Evolutionary conservation across 176 grass and related monocot genomes (phyloP), one percentile per base, ranked within the genome.

Genomic region (Sorghum bicolor): DNA sequence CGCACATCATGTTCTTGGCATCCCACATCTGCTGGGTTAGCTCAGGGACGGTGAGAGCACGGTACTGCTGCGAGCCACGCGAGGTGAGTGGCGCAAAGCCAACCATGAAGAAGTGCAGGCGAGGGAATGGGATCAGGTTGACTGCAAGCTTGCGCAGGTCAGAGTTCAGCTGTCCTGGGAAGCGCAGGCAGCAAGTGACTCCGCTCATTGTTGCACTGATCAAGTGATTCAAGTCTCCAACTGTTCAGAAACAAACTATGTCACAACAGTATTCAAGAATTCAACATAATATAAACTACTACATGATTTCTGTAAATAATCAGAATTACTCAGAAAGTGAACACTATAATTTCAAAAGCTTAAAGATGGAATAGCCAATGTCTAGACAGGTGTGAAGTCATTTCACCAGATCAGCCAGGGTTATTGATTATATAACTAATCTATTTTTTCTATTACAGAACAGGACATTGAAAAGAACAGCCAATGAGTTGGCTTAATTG

Each of bases 21-120:
- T 97, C 94, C 94, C 94, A 97, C 94, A 97, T 97, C 84, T 97
- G 94, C 73, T 97, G 94, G 32, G 94, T 97, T 22, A 97, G 89
- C 87, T 97, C 94, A 37, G 94, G 94, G 62, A 97, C 94, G 0
- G 94, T 97, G 50, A 97, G 91, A 40, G 94, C 89, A 13, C 94
- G 91, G 60, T 97, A 97, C 76, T 92, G 91, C 87, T 94, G 94
- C 0, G 94, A 97, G 45, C 94, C 94, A 87, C 91, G 94, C 0
- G 94, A 97, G 70, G 94, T 97, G 41, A 97, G 89, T 41, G 94
- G 94, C 38, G 94, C 94, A 75, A 97, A 97, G 26, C 94, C 94
- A 1, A 97, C 94, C 94, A 97, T 97, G 60, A 97, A 97, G 81
- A 97, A 97, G 31, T 97, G 94, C 3, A 97, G 91, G 19, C 94